phyloP scores from a whole-genome alignment of 305 asterid species.

The Solanum hybrid region DNA sequence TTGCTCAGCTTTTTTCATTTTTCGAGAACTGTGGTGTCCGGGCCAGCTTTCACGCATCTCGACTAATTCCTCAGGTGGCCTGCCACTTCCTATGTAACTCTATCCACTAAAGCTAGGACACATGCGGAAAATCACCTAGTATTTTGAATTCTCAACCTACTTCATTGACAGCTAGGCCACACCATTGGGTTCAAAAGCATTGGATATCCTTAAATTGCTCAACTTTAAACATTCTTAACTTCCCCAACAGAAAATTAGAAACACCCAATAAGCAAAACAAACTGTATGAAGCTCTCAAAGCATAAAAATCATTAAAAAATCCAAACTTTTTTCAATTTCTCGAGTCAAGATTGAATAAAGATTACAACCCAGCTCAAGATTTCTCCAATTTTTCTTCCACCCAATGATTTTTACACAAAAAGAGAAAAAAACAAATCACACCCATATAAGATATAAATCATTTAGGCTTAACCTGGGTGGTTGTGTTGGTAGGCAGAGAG shows the following conservation, averaged over 20 bases:
- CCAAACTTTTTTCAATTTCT: neutral
- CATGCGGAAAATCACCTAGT: neutral
- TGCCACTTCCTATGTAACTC: neutral
- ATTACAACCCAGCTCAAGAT: neutral
- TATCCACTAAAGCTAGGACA: neutral
- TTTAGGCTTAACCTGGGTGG: slow-evolving; percentile 12
- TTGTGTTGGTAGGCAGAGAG: slow-evolving; percentile 11
- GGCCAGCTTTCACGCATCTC: neutral
- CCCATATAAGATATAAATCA: neutral
- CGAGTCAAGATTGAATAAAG: neutral
- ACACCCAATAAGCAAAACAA: neutral
- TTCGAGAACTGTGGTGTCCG: neutral
- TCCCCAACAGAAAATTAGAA: neutral
- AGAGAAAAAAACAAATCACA: neutral
- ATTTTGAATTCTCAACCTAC: neutral
- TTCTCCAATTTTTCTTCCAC: neutral
- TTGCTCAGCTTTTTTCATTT: neutral
- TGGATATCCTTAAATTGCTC: neutral
- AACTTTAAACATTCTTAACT: neutral
- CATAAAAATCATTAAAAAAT: neutral
- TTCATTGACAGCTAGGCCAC: neutral
- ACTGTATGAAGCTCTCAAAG: neutral
- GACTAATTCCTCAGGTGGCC: neutral
- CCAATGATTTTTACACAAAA: neutral
- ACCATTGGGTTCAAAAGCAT: neutral